Base-by-base conservation (phyloP, 192 early-diverging fungal genomes). In the Coemansia sp. region DNA sequence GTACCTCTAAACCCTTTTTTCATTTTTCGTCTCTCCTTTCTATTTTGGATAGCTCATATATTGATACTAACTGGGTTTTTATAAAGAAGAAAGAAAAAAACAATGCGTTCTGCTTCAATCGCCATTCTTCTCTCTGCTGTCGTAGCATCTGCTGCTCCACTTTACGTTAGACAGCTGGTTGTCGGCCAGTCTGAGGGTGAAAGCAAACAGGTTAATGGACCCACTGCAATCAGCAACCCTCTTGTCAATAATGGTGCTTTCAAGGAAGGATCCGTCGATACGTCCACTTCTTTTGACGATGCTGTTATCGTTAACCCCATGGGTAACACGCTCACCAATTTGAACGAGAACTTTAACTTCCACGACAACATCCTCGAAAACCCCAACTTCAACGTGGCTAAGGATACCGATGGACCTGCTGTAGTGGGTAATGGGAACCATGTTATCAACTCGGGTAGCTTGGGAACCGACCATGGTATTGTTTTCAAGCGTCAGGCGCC, bases 351-450 rank as follows among this genome's bases (percentile, higher is more conserved):
- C 49, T 14, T 51, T n/a, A 43, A 56, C 48, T 47, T 74, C 38
- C 64, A 74, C 32, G 71, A 74, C 44, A 74, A 74, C 44, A 63
- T 60, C 18, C 30, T 74, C 22, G 37, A 47, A 9, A 74, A 74
- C 55, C 64, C 71, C 30, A 61, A 62, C 9, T 17, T 74, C 24
- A 74, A 74, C 45, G 37, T 53, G 9, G 71, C 60, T 0, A 17
- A 51, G 3, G 48, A 55, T 33, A 66, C 59, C 9, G 48, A 53
- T 0, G 71, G 71, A 17, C 26, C 38, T 9, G 63, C 60, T 4
- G 55, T 74, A 3, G 71, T 74, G n/a, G 71, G 71, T 11, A 67
- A 61, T 43, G 60, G 51, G 19, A 74, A 74, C 53, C 51, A 67
- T 32, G 42, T 74, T 1, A 42, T 64, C 37, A 24, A 45, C 0